Conservation (phyloP, 805 yeast genomes). For the Metschnikowia proteae region DNA sequence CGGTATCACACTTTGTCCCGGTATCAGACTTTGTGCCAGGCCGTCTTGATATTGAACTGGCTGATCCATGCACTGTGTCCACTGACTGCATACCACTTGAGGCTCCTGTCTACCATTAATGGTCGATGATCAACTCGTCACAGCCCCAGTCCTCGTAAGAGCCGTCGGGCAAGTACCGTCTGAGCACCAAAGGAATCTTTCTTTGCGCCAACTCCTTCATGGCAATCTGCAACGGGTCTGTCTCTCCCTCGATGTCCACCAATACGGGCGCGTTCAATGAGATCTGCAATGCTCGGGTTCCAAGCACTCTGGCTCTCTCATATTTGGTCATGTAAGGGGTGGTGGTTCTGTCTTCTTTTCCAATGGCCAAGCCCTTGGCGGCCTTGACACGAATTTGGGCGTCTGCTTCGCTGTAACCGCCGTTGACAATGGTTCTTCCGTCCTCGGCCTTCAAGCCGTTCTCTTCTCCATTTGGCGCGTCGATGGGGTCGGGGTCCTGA, state of each 20-base stretch:
- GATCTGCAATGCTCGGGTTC: conserved; percentile 95
- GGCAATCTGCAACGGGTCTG: conserved; percentile 97
- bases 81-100: no score
- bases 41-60: no score
- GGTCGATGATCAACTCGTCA: conserved; percentile 92
- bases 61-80: no score
- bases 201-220: conserved; percentile 94
- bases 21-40: no score
- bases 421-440: conserved; percentile 68
- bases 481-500: conserved; percentile 30
- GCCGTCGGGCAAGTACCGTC: conserved; percentile 97
- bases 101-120: conserved; percentile 25
- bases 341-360: conserved; percentile 84
- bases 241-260: conserved; percentile 97
- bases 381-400: conserved; percentile 51
- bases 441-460: conserved; percentile 56
- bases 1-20: no score
- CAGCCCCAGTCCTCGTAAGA: conserved; percentile 98
- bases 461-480: conserved; percentile 23
- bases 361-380: conserved; percentile 76
- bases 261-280: conserved; percentile 98
- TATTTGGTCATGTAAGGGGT: conserved; percentile 99
- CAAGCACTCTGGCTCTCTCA: conserved; percentile 95
- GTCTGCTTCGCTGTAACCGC: conserved; percentile 64
- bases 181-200: conserved; percentile 90